Evolutionary conservation across 768 basidiomycete species (phyloP), one percentile per base, ranked within the genome.

Genomic region (Tremella fuciformis): DNA sequence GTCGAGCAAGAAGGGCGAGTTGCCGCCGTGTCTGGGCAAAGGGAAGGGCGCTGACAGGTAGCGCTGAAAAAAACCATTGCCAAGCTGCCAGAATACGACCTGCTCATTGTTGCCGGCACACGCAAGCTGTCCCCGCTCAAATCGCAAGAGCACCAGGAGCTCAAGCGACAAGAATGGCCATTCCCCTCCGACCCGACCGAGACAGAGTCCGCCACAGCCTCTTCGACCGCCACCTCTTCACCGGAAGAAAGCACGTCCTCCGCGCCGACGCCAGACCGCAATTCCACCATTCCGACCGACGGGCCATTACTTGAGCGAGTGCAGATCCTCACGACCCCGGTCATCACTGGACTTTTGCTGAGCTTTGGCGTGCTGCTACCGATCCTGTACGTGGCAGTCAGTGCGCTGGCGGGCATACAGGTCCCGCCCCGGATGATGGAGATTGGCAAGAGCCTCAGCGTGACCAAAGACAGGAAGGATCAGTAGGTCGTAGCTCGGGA

Each of bases 371-470:
- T 76, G 34, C 70, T 76, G 55, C 41, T 76, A 13, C 75, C 75
- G 2, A 68, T 76, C 18, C 50, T 70, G 19, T 46, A 44, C 25
- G 61, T 72, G 41, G 73, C 73, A 13, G 58, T 76, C 15, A 59
- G 37, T 6, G 66, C 73, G 6, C 48, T 76, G 18, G 73, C 59
- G 13, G 61, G 65, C 13, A 76, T 76, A 49, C 73, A 76, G 58
- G 75, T 76, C 4, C 74, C 74, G 19, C 74, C 74, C 15, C 62
- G 70, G 53, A 71, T 76, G 70, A 61, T 76, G 65, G 70, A 71
- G 57, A 73, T 74, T 57, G 58, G 65, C 3, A 76, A 76, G 50
- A 55, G 64, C 13, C 38, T 70, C 41, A 51, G 48, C 7, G 68
- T 76, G 8, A 58, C 54, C 25, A 71, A 76, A 57, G 67, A 65